A percentile compares a stretch with the other conserved stretches of the same genome.
Evolutionary conservation across 1,284 basidiomycete species (phyloP).

Genomic region (Cutaneotrichosporon cavernicola): DNA sequence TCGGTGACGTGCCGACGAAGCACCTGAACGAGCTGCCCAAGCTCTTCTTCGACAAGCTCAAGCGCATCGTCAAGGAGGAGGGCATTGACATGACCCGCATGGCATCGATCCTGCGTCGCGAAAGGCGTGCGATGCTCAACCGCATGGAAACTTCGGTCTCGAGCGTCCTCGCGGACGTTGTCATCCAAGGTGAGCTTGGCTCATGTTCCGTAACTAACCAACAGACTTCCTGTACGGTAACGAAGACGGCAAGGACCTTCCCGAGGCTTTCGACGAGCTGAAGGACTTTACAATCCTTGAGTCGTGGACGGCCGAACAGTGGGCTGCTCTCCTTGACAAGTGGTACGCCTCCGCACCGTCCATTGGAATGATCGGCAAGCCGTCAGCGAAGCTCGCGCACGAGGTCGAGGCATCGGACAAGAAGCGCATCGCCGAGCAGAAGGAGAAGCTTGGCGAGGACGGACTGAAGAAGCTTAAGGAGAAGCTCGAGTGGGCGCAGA

Average conservation of each 20-base stretch:
- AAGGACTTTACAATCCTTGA: constrained; percentile 67
- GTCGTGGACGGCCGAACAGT: constrained; percentile 72
- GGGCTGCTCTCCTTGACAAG: constrained; percentile 77
- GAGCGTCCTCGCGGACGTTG: constrained; percentile 53
- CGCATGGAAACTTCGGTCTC: constrained; percentile 48
- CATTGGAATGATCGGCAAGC: constrained; percentile 77
- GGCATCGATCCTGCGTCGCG: constrained; percentile 78
- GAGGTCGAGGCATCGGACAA: constrained; percentile 81
- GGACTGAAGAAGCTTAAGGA: constrained; percentile 73
- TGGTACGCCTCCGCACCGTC: constrained; percentile 73
- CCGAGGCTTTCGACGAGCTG: constrained; percentile 74
- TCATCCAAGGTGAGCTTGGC: constrained; percentile 60
- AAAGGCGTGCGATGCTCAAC: constrained; percentile 68
- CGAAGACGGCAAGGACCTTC: constrained; percentile 76
- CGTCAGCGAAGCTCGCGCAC: constrained; percentile 79
- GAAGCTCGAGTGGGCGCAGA: constrained; percentile 77
- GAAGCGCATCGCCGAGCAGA: constrained; percentile 69
- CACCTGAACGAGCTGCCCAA: constrained; percentile 70
- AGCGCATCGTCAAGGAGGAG: constrained; percentile 64
- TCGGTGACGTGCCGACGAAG: constrained; percentile 81
- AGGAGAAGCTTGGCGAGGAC: constrained; percentile 69
- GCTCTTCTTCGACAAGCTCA: constrained; percentile 69
- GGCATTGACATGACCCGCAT: constrained; percentile 93
- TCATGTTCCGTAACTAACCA: constrained; percentile 2
- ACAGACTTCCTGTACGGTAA: constrained; percentile 84